Evolutionary conservation across 352 stramenopile species (phyloP).

Genomic region (Pythium aristosporum): DNA sequence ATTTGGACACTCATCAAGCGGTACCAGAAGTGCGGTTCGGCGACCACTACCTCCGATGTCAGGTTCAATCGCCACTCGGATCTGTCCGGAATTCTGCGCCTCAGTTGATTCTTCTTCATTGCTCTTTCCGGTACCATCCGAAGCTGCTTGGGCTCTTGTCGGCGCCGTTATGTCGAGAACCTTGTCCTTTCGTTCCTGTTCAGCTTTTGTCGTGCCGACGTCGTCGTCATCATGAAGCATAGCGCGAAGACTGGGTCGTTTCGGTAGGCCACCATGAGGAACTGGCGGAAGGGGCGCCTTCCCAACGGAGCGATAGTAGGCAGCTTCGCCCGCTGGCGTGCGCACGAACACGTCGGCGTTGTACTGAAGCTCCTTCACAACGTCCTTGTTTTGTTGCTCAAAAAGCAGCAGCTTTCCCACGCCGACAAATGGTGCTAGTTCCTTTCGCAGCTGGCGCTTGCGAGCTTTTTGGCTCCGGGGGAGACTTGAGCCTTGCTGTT

Average conservation of each 20-base stretch:
- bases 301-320: slow-evolving; percentile 73
- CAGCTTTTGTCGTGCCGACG: background rate
- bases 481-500: slow-evolving; percentile 2
- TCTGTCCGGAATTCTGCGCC: background rate
- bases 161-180: slow-evolving; percentile 22
- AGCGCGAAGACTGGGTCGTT: slow-evolving; percentile 17
- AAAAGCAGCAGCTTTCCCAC: slow-evolving; percentile 85
- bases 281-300: slow-evolving; percentile 55
- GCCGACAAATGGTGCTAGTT: slow-evolving; percentile 64
- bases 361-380: slow-evolving; percentile 90
- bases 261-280: slow-evolving; percentile 39
- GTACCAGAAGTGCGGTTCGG: slow-evolving; percentile 59
- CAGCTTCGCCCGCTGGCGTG: slow-evolving; percentile 62
- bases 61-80: slow-evolving; percentile 31
- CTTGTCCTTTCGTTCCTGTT: slow-evolving; percentile 17
- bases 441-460: slow-evolving; percentile 69
- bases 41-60: slow-evolving; percentile 45
- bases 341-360: slow-evolving; percentile 81
- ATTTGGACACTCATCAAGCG: slow-evolving; percentile 68
- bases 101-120: background rate
- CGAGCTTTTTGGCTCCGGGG: slow-evolving; percentile 63
- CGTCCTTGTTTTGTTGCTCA: slow-evolving; percentile 89
- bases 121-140: background rate
- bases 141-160: slow-evolving; percentile 11
- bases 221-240: slow-evolving; percentile 10